Evolutionary conservation across 2,329 filamentous ascomycete genomes (phyloP).

Genomic region (Colletotrichum chlorophyti): DNA sequence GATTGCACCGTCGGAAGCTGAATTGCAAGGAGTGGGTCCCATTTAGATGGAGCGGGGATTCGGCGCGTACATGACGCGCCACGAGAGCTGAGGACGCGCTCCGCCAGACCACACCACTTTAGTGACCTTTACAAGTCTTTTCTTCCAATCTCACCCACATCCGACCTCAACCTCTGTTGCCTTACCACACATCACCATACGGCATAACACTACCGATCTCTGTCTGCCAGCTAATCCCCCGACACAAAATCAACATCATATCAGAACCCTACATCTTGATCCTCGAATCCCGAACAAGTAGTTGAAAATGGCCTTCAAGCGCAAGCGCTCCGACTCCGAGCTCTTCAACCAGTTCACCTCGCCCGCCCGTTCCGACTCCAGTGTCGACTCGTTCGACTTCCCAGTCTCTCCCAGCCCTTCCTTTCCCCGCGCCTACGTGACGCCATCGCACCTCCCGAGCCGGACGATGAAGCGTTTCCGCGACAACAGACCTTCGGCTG

Average conservation of each 20-base stretch:
- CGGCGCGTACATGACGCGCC: background rate
- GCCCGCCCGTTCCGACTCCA: slow-evolving; percentile 41
- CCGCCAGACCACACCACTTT: background rate
- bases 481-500: slow-evolving; percentile 63
- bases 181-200: too few species aligned
- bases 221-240: background rate
- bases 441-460: slow-evolving; percentile 56
- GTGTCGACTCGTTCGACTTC: slow-evolving; percentile 41
- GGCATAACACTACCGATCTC: too few species aligned
- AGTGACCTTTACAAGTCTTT: background rate
- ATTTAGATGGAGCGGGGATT: background rate
- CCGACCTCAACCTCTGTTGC: too few species aligned
- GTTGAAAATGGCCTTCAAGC: slow-evolving; percentile 63
- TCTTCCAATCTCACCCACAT: background rate
- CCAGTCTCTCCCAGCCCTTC: slow-evolving; percentile 35
- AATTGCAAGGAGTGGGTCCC: background rate
- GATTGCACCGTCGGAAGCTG: too few species aligned
- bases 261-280: background rate
- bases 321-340: slow-evolving; percentile 68
- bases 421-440: slow-evolving; percentile 36
- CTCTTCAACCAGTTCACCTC: slow-evolving; percentile 52
- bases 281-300: background rate
- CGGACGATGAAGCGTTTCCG: slow-evolving; percentile 69
- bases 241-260: background rate
- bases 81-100: background rate